Conservation (phyloP, 345 rosid species). For the Reutealis trisperma region DNA sequence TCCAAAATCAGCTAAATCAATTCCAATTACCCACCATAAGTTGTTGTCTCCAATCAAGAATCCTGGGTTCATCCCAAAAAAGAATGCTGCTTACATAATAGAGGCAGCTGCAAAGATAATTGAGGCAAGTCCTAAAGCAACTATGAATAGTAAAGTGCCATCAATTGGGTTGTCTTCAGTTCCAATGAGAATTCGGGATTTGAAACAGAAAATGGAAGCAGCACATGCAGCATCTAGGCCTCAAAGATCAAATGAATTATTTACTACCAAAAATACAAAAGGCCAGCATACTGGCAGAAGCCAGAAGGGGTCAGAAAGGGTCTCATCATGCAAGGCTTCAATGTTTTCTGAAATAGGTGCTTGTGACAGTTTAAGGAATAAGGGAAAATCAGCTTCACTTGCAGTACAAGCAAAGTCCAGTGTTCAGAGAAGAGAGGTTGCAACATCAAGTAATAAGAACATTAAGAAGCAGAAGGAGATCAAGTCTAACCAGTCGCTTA, state of each 20-base stretch:
- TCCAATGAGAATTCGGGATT: constrained; percentile 71
- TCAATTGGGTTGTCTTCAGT: constrained; percentile 52
- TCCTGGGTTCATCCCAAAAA: constrained; percentile 56
- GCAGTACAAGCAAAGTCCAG: constrained; percentile 49
- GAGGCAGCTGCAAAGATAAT: constrained; percentile 85
- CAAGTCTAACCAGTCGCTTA: constrained; percentile 35
- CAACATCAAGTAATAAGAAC: constrained; percentile 32
- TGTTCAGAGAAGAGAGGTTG: constrained; percentile 46
- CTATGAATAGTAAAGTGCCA: constrained; percentile 42
- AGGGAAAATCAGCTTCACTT: constrained; percentile 44
- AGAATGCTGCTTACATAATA: constrained; percentile 58
- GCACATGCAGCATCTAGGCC: constrained; percentile 47
- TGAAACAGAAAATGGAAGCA: constrained; percentile 78
- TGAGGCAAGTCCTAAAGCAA: constrained; percentile 60
- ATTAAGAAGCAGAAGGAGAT: constrained; percentile 41
- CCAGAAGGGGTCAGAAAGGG: constrained; percentile 25
- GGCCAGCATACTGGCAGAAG: constrained; percentile 45
- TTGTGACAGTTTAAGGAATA: constrained; percentile 42
- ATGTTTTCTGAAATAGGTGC: constrained; percentile 27
- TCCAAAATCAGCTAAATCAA: constrained; percentile 70
- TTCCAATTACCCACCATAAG: constrained; percentile 59
- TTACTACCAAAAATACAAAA: constrained; percentile 28
- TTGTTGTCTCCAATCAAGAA: constrained; percentile 72
- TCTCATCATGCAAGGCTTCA: constrained; percentile 25
- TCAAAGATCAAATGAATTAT: constrained; percentile 33